Evolutionary conservation across 2,329 filamentous ascomycete genomes (phyloP).

Genomic region (Exophiala lecanii-corni): DNA sequence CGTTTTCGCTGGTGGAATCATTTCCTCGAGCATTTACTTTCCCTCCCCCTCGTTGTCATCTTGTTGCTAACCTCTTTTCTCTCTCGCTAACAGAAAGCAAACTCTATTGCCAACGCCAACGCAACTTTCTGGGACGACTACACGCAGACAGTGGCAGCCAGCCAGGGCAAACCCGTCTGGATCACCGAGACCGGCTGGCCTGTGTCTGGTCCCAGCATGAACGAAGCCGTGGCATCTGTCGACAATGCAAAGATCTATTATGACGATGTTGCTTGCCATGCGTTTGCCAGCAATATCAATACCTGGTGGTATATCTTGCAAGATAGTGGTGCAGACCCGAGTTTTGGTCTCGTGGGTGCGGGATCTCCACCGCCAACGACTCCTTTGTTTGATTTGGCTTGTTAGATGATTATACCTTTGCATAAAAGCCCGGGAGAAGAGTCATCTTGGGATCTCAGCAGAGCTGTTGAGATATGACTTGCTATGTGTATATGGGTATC

Average conservation of each 20-base stretch:
- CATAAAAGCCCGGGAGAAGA: background rate
- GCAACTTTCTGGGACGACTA: conserved; percentile 65
- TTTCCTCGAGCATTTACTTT: background rate
- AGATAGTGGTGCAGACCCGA: conserved; percentile 28
- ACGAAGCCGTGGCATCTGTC: conserved; percentile 51
- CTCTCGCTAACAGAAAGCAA: conserved; percentile 12
- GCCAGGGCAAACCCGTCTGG: conserved; percentile 57
- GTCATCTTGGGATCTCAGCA: too few relatives aligned
- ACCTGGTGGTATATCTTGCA: conserved; percentile 43
- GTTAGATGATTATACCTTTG: conserved; percentile 24
- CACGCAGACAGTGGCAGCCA: conserved; percentile 53
- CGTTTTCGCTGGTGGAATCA: too few relatives aligned
- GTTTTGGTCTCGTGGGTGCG: conserved; percentile 37
- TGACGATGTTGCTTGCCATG: conserved; percentile 56
- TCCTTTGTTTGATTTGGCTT: conserved; percentile 37
- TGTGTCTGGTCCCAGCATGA: conserved; percentile 49
- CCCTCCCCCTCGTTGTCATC: background rate
- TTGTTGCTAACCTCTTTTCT: background rate
- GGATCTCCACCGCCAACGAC: conserved; percentile 30
- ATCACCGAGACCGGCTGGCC: conserved; percentile 66
- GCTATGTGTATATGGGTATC: too few relatives aligned
- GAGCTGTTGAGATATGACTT: too few relatives aligned
- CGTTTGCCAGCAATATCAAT: conserved; percentile 36
- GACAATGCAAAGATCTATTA: conserved; percentile 62
- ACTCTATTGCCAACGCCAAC: conserved; percentile 57